phyloP scores from a whole-genome alignment of 2,329 filamentous ascomycete species.

The Boeremia exigua region DNA sequence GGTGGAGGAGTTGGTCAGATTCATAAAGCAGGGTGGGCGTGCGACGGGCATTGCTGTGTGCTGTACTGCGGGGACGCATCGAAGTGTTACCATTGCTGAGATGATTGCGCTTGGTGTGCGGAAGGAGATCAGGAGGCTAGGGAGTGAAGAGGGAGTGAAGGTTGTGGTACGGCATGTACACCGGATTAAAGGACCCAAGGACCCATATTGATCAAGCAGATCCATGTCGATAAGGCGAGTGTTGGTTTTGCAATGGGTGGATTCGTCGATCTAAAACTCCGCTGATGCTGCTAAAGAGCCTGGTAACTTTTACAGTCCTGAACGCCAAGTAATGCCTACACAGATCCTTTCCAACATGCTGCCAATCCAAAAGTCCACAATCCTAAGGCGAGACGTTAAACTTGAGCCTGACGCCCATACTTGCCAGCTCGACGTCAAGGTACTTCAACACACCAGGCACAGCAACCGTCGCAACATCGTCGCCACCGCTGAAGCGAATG shows the following conservation, averaged over 20 bases:
- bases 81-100: constrained; percentile 41
- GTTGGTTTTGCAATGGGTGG: background rate
- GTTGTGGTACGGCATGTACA: constrained; percentile 38
- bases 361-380: background rate
- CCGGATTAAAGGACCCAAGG: constrained; percentile 29
- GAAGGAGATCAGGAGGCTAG: constrained; percentile 17
- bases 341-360: background rate
- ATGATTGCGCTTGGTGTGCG: constrained; percentile 30
- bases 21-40: constrained; percentile 1
- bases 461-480: constrained; percentile 88
- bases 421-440: constrained; percentile 91
- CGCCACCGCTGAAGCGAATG: constrained; percentile 82
- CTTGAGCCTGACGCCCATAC: constrained; percentile 95
- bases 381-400: constrained; percentile 72
- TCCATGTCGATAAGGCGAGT: background rate
- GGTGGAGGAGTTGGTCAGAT: constrained; percentile 19
- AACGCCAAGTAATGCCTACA: constrained; percentile 20
- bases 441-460: constrained; percentile 92
- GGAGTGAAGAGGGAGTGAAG: constrained; percentile 21
- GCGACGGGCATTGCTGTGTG: constrained; percentile 30
- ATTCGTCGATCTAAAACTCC: constrained; percentile 17
- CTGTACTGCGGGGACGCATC: constrained; percentile 39
- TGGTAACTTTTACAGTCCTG: constrained; percentile 17
- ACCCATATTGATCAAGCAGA: constrained; percentile 24
- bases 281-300: constrained; percentile 15